phyloP scores from a whole-genome alignment of 805 yeast genomes.

The Limtongia smithiae region DNA sequence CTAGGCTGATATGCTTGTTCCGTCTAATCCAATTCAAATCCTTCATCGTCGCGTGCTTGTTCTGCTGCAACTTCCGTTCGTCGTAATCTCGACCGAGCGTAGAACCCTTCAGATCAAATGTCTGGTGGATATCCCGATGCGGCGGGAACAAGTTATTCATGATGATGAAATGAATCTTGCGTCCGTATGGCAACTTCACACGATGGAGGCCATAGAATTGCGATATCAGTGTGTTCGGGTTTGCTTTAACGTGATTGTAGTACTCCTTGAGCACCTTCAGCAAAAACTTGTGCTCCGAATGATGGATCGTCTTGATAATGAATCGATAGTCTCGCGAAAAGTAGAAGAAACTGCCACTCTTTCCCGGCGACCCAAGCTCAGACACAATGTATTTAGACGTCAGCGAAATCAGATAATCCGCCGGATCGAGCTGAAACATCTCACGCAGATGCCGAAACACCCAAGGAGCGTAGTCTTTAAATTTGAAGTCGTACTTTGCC shows the following conservation, averaged over 20 bases:
- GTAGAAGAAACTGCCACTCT: conserved; percentile 93
- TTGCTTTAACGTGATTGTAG: conserved; percentile 69
- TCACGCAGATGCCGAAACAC: conserved; percentile 83
- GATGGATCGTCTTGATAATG: conserved; percentile 94
- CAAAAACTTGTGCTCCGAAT: conserved; percentile 82
- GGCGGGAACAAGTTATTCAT: conserved; percentile 98
- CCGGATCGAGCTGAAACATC: conserved; percentile 85
- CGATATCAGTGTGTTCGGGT: conserved; percentile 87
- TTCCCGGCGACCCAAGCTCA: conserved; percentile 93
- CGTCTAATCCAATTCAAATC: conserved; percentile 84
- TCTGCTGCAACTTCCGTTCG: conserved; percentile 28
- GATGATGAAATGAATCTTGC: conserved; percentile 87
- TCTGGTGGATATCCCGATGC: conserved; percentile 74
- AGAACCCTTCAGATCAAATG: conserved; percentile 92
- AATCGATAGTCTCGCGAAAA: conserved; percentile 90
- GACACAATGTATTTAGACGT: conserved; percentile 90
- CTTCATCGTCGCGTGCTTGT: conserved; percentile 51
- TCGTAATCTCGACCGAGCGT: conserved; percentile 58
- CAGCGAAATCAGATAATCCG: conserved; percentile 86
- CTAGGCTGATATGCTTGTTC: conserved; percentile 63
- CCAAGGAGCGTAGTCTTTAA: conserved; percentile 93
- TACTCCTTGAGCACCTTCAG: conserved; percentile 71
- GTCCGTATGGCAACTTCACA: conserved; percentile 76
- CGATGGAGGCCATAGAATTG: conserved; percentile 96
- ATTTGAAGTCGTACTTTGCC: conserved; percentile 90